These are phyloP conservation scores for Populus alba DNA, from an alignment of 345 rosid genomes.

Conservation along the genomic window DNA sequence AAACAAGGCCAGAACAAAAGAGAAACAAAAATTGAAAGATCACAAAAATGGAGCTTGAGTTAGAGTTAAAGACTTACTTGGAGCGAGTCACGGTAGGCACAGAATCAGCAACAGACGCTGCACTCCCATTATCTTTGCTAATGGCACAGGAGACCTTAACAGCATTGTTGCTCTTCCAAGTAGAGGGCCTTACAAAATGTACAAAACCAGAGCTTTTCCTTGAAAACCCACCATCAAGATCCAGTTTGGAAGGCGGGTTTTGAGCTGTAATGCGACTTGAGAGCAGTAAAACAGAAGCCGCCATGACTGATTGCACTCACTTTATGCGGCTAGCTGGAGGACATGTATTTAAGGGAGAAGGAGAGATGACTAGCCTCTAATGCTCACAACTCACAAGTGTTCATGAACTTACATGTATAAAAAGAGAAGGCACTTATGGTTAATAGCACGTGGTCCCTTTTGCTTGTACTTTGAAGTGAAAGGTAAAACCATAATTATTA, in stretches of 20 bases:
- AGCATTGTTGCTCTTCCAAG: background rate
- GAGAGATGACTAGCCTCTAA: background rate
- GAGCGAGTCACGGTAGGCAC: slow-evolving; percentile 13
- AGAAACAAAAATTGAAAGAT: background rate
- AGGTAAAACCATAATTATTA: no score
- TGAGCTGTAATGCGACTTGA: background rate
- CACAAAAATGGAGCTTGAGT: background rate
- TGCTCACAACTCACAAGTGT: no score
- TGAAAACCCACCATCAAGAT: slow-evolving; percentile 3
- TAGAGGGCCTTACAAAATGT: slow-evolving; percentile 7
- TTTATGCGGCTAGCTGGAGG: background rate
- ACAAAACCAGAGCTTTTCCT: slow-evolving; percentile 2
- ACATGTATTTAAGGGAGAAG: background rate
- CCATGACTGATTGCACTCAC: slow-evolving; percentile 17
- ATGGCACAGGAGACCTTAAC: slow-evolving; percentile 22
- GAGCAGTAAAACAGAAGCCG: slow-evolving; percentile 7
- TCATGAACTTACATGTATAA: no score
- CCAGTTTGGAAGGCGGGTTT: background rate
- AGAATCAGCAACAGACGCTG: slow-evolving; percentile 4
- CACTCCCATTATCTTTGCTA: slow-evolving; percentile 17
- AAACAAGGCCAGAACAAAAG: background rate
- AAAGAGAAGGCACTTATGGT: no score
- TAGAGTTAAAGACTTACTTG: slow-evolving; percentile 14
- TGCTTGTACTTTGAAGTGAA: no score
- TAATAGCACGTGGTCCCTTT: no score